phyloP scores from a whole-genome alignment of 2,329 filamentous ascomycete genomes.

The Cladosporium cucumerinum region DNA sequence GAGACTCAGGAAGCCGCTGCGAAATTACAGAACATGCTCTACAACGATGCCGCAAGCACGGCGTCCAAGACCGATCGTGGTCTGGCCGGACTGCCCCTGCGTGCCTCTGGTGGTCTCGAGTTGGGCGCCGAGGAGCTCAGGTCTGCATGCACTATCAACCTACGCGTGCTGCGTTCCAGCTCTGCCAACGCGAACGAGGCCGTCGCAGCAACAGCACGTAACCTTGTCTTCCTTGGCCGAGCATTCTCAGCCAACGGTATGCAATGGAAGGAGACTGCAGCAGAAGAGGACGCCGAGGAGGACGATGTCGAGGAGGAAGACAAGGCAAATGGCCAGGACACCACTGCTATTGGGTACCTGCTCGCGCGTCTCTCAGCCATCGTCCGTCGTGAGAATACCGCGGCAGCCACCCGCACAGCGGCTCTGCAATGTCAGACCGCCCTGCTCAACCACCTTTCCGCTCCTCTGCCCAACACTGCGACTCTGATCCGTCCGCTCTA shows the following conservation, averaged over 20 bases:
- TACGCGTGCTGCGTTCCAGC: conserved; percentile 58
- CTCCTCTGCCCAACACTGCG: conserved; percentile 60
- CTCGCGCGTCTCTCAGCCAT: conserved; percentile 75
- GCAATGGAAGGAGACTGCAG: conserved; percentile 43
- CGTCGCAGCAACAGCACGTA: conserved; percentile 74
- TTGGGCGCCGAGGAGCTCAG: conserved; percentile 64
- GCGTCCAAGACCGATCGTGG: conserved; percentile 50
- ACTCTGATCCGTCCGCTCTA: conserved; percentile 67
- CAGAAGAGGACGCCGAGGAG: conserved; percentile 41
- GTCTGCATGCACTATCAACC: conserved; percentile 54
- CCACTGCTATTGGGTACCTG: conserved; percentile 65
- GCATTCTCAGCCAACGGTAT: conserved; percentile 59
- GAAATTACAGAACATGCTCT: conserved; percentile 70
- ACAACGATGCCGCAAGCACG: conserved; percentile 71
- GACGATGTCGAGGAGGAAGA: conserved; percentile 42
- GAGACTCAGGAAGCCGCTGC: conserved; percentile 75
- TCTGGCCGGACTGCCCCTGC: conserved; percentile 57
- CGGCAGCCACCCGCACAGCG: conserved; percentile 62
- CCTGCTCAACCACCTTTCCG: conserved; percentile 60
- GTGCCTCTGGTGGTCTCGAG: conserved; percentile 67
- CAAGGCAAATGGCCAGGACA: conserved; percentile 36
- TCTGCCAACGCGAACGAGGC: conserved; percentile 63
- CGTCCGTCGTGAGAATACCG: conserved; percentile 67
- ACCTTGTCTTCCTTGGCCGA: conserved; percentile 76
- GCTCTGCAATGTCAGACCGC: conserved; percentile 71